Percentiles rank a stretch among this genome's conserved stretches.
Conservation (phyloP, 1,284 basidiomycete species). For the Apiotrichum siamense region DNA sequence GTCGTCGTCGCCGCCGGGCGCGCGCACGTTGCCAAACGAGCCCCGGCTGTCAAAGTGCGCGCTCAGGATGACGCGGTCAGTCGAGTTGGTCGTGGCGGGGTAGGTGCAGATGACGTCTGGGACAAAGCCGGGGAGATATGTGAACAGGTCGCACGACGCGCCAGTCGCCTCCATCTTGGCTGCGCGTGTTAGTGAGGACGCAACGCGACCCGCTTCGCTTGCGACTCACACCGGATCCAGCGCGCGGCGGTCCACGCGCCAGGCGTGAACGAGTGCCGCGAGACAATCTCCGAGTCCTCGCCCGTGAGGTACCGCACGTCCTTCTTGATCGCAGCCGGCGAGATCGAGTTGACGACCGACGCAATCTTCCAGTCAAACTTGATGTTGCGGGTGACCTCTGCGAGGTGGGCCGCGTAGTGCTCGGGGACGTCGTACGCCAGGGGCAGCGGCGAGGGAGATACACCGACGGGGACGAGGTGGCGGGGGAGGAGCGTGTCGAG, state of each 20-base stretch:
- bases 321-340: constrained; percentile 53
- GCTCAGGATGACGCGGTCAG: constrained; percentile 56
- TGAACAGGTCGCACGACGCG: constrained; percentile 60
- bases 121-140: constrained; percentile 65
- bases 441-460: constrained; percentile 17
- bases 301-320: constrained; percentile 76
- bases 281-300: constrained; percentile 58
- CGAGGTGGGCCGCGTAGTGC: constrained; percentile 34
- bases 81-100: constrained; percentile 47
- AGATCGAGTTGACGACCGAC: constrained; percentile 18
- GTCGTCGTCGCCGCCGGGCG: constrained; percentile 72
- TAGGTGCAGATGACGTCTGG: constrained; percentile 71
- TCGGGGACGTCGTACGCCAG: constrained; percentile 24
- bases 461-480: constrained; percentile 41
- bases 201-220: neutral
- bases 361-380: constrained; percentile 18
- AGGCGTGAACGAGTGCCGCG: constrained; percentile 67
- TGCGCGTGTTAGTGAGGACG: constrained; percentile 5
- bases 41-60: constrained; percentile 83
- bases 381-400: constrained; percentile 38
- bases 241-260: constrained; percentile 64
- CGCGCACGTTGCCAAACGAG: constrained; percentile 67
- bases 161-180: constrained; percentile 61
- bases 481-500: constrained; percentile 43
- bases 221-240: constrained; percentile 60